Evolutionary conservation across 2,329 filamentous ascomycete genomes (phyloP).

Genomic region (Colletotrichum lupini): DNA sequence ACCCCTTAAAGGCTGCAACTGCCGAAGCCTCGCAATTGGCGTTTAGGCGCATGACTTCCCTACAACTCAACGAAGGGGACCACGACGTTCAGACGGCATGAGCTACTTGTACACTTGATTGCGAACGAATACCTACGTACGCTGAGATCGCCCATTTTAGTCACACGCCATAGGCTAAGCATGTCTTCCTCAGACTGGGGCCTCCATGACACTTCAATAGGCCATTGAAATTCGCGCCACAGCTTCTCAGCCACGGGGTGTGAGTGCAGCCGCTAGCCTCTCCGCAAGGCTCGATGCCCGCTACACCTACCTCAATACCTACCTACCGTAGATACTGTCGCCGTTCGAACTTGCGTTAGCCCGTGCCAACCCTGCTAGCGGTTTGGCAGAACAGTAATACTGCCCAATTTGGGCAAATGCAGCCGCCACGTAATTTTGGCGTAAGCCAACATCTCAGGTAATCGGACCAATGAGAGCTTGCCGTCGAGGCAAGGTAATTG

Average conservation of each 20-base stretch:
- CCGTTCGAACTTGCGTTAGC: no score
- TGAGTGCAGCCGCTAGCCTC: neutral
- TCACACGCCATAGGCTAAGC: neutral
- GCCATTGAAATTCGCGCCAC: neutral
- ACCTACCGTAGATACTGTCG: no score
- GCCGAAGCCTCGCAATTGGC: constrained; percentile 5
- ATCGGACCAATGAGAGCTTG: no score
- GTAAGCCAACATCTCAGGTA: no score
- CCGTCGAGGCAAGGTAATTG: no score
- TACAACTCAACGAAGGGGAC: no score
- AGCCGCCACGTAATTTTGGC: no score
- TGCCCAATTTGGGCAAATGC: no score
- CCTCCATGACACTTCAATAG: neutral
- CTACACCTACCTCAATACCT: neutral
- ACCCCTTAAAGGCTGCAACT: constrained; percentile 3
- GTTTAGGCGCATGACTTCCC: neutral
- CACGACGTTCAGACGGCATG: neutral
- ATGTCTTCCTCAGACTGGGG: neutral
- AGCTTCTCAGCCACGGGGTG: neutral
- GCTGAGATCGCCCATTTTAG: neutral
- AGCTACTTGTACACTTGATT: neutral
- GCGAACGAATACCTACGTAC: neutral
- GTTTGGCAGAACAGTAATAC: no score
- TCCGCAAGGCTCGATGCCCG: neutral
- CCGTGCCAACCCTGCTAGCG: no score